Evolutionary conservation across 371 early-diverging fungal species (phyloP), one percentile per base, ranked within the genome.

Genomic region (Vittaforma corneae): DNA sequence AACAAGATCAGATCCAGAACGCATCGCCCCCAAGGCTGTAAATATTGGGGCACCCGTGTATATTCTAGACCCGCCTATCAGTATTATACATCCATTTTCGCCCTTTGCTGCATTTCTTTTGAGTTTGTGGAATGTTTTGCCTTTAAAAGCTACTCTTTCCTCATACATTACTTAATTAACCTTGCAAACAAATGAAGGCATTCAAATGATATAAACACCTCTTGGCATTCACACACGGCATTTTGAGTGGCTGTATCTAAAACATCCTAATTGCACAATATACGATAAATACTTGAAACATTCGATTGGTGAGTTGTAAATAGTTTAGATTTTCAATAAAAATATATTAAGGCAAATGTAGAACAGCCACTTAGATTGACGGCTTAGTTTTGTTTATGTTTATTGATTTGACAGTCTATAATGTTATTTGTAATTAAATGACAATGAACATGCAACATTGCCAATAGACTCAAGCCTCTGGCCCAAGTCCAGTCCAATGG

Each of bases 21-120:
- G 81, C 65, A 91, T 83, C 0, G 92, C 82, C 1, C 87, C 72
- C 57, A 85, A 84, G 0, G 82, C 86, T 6, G 86, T 86, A 78
- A 88, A 94, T 73, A 83, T 92, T 1, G 93, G 93, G 1, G 94
- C 94, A 0, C 94, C 92, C 0, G 91, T 88, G 77, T 88, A 89
- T 48, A 62, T 2, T 0, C 55, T 37, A 28, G 57, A 62, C 26
- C 77, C 77, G 33, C 77, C 77, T 29, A 77, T 71, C 6, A 77
- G 45, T 9, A 77, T 38, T 0, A 68, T 40, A 16, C 40, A 53
- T 2, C 74, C 77, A 57, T 55, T 59, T 20, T 56, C 11, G 26
- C 76, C 76, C 62, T 76, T 76, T 26, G 33, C 28, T 16, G 20
- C 9, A 38, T 62, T 62, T 5, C 55, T 47, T 29, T 65, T 30